phyloP scores from a whole-genome alignment of 306 rosid species.

The Prunus mume region DNA sequence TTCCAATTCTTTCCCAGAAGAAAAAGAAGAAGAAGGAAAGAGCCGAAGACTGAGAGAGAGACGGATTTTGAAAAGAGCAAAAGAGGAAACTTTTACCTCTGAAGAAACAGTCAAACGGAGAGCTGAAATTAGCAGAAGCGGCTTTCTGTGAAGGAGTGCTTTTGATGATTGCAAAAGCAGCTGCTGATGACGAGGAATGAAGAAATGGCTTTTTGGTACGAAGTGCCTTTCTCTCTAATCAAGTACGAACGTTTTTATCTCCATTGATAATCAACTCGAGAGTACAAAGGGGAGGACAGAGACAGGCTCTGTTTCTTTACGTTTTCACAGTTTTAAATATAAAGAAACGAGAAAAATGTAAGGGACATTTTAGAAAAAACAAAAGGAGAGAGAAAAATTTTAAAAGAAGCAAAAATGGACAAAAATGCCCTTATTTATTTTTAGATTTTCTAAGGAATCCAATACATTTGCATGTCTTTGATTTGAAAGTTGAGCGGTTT shows the following conservation, averaged over 20 bases:
- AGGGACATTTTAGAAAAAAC: too few relatives aligned
- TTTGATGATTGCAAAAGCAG: neutral
- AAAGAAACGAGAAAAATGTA: neutral
- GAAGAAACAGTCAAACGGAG: conserved; percentile 14
- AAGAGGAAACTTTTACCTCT: conserved; percentile 18
- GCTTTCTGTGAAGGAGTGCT: conserved; percentile 5
- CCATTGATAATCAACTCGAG: neutral
- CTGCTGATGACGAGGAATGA: conserved; percentile 1
- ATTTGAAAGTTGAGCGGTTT: too few relatives aligned
- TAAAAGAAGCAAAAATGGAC: too few relatives aligned
- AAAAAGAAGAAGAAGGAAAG: neutral
- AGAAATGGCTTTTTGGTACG: neutral
- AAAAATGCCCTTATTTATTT: too few relatives aligned
- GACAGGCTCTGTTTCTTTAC: neutral
- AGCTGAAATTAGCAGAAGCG: conserved; percentile 22
- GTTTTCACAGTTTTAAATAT: neutral
- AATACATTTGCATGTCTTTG: too few relatives aligned
- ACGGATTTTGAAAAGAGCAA: neutral
- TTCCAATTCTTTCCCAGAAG: neutral
- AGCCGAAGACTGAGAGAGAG: conserved; percentile 1
- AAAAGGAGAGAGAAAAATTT: too few relatives aligned
- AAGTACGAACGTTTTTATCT: neutral
- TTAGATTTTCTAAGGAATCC: too few relatives aligned
- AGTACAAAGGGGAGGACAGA: neutral
- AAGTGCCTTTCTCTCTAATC: conserved; percentile 16